Conservation (phyloP, 768 basidiomycete species). For the Hericium coralloides region DNA sequence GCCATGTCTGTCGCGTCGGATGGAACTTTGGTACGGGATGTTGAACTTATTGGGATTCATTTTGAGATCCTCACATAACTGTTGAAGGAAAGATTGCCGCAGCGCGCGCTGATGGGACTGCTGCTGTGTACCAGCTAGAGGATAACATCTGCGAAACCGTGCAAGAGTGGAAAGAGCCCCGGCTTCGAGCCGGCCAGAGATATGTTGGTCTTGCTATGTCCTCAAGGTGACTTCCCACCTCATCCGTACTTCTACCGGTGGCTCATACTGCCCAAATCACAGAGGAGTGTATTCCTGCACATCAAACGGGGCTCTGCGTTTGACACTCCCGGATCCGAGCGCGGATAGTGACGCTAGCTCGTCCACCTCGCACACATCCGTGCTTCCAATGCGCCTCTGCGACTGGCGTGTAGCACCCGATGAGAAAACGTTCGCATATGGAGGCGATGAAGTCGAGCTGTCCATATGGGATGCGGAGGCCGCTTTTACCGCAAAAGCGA, state of each 20-base stretch:
- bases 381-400: slow-evolving; percentile 59
- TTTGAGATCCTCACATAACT: slow-evolving; percentile 11
- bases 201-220: slow-evolving; percentile 55
- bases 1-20: slow-evolving; percentile 24
- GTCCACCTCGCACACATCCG: slow-evolving; percentile 23
- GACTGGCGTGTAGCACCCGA: slow-evolving; percentile 55
- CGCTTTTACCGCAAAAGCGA: slow-evolving; percentile 30
- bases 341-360: slow-evolving; percentile 12
- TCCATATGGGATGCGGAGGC: slow-evolving; percentile 72
- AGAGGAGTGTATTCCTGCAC: slow-evolving; percentile 61
- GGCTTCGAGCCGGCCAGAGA: slow-evolving; percentile 38
- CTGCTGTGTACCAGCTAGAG: slow-evolving; percentile 33
- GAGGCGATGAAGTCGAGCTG: slow-evolving; percentile 79
- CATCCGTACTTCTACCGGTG: background rate
- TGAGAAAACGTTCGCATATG: slow-evolving; percentile 60
- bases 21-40: slow-evolving; percentile 5
- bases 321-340: slow-evolving; percentile 25
- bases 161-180: slow-evolving; percentile 56
- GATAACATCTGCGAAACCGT: slow-evolving; percentile 30
- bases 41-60: background rate
- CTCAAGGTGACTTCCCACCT: slow-evolving; percentile 34
- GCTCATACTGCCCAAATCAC: background rate
- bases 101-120: slow-evolving; percentile 52
- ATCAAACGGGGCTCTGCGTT: slow-evolving; percentile 63
- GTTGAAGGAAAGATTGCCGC: slow-evolving; percentile 55